These are phyloP conservation scores for Solanum bulbocastanum DNA, from an alignment of 257 asterid species.

Conservation along the genomic window DNA sequence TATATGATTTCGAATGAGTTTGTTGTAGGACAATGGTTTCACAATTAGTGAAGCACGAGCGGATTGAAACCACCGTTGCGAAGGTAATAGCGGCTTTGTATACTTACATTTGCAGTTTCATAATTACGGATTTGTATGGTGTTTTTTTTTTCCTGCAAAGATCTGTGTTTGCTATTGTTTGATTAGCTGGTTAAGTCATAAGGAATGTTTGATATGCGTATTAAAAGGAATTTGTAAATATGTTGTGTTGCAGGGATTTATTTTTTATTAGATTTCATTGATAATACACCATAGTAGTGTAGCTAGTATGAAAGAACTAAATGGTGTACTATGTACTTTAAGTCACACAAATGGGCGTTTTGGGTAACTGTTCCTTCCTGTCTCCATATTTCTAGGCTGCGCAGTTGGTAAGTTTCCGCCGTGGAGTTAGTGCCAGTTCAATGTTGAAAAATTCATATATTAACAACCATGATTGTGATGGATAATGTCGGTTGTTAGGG, in stretches of 20 bases:
- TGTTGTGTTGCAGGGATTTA: background rate
- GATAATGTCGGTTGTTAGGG: background rate
- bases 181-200: background rate
- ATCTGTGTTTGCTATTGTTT: background rate
- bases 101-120: background rate
- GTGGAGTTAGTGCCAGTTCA: background rate
- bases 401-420: background rate
- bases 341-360: background rate
- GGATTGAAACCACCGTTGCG: constrained; percentile 85
- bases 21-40: constrained; percentile 83
- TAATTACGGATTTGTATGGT: background rate
- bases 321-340: background rate
- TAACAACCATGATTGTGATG: background rate
- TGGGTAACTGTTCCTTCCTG: background rate
- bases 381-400: background rate
- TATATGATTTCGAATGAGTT: background rate
- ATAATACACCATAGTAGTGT: background rate
- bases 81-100: constrained; percentile 28
- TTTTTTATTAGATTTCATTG: background rate
- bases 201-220: background rate
- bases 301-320: background rate
- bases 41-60: constrained; percentile 87
- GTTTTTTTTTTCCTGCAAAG: background rate
- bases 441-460: background rate
- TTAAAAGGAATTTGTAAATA: background rate